A percentile compares a stretch with the other conserved stretches of the same genome.
These are phyloP conservation scores for Nyssa sinensis DNA, from an alignment of 148 eudicot species.

Conservation along the genomic window DNA sequence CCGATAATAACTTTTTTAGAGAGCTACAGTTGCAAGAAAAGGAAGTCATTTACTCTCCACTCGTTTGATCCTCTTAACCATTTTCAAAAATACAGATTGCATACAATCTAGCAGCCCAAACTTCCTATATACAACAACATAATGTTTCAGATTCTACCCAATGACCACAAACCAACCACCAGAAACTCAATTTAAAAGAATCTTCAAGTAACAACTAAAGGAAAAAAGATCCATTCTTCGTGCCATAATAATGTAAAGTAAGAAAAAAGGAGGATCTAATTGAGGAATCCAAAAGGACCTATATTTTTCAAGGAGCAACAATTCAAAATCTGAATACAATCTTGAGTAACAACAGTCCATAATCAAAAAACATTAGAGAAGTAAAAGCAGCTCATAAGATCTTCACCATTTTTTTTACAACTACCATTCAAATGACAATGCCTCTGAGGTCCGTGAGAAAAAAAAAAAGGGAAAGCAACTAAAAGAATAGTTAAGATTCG, in stretches of 20 bases:
- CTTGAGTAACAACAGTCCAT: not conserved
- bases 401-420: not conserved
- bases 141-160: not conserved
- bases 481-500: not conserved
- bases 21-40: slow-evolving; percentile 1
- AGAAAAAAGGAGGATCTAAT: not conserved
- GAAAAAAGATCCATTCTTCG: not conserved
- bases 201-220: not conserved
- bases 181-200: not conserved
- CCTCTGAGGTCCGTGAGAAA: not conserved
- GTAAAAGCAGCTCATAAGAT: not conserved
- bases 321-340: not conserved
- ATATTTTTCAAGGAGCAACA: not conserved
- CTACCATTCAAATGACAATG: not conserved
- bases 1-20: not conserved
- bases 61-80: not conserved
- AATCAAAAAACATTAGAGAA: too few relatives aligned
- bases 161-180: slow-evolving; percentile 6
- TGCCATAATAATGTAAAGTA: not conserved
- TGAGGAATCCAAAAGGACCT: not conserved
- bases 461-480: not conserved
- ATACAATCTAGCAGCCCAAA: not conserved
- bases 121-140: not conserved
- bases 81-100: not conserved
- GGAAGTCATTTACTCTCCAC: not conserved